Conservation (phyloP, 768 basidiomycete species). For the Kwoniella sp. region DNA sequence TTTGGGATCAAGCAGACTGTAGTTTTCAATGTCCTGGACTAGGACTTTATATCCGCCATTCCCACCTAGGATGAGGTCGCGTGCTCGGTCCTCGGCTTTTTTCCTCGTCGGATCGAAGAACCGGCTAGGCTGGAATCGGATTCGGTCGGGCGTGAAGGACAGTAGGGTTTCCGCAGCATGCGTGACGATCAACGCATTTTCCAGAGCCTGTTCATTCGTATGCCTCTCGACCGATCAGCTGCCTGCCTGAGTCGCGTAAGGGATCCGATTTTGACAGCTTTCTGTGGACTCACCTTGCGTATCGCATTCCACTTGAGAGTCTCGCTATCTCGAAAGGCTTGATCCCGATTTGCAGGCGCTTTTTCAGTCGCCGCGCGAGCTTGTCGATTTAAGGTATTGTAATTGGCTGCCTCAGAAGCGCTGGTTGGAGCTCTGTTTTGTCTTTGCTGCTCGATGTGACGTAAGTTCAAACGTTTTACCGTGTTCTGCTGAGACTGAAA, state of each 20-base stretch:
- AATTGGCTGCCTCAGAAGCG: too few species aligned
- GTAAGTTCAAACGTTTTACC: too few species aligned
- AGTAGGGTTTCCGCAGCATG: slow-evolving; percentile 4
- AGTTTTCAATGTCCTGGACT: neutral
- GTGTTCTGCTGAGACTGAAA: too few species aligned
- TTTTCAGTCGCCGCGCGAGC: too few species aligned
- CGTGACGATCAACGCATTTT: neutral
- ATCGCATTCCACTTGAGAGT: slow-evolving; percentile 10
- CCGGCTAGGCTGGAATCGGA: neutral
- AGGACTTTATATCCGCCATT: neutral
- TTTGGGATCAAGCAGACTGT: neutral
- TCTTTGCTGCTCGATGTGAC: too few species aligned
- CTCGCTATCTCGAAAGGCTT: slow-evolving; percentile 9
- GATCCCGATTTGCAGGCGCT: too few species aligned
- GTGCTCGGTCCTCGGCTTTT: neutral
- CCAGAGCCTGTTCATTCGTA: neutral
- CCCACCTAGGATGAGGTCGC: slow-evolving; percentile 7
- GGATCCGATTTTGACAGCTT: too few species aligned
- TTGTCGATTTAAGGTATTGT: too few species aligned
- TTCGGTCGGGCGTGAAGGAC: neutral
- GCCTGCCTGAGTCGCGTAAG: too few species aligned
- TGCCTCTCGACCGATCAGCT: too few species aligned
- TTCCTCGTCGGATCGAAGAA: neutral
- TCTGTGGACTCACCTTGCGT: neutral
- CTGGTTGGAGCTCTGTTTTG: too few species aligned